These are phyloP conservation scores for Furcasterigmium sp. DNA, from an alignment of 2,329 filamentous ascomycete genomes.

Conservation along the genomic window DNA sequence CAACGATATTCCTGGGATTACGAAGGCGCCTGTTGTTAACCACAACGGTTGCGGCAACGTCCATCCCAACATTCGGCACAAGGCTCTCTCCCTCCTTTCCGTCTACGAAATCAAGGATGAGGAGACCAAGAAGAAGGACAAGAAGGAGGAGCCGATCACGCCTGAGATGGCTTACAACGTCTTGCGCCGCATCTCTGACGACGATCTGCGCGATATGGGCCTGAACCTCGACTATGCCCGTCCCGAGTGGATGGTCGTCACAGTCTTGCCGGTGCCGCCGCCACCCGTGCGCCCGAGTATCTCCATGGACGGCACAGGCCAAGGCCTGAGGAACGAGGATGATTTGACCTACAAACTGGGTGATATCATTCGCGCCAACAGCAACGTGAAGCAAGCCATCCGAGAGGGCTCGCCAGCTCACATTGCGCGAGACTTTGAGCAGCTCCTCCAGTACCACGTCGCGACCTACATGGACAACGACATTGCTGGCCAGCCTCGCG, in stretches of 20 bases:
- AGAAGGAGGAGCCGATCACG: conserved; percentile 77
- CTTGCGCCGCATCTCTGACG: conserved; percentile 76
- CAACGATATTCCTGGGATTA: conserved; percentile 56
- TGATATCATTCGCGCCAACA: conserved; percentile 96
- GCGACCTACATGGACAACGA: conserved; percentile 99
- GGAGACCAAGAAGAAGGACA: conserved; percentile 58
- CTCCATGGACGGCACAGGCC: conserved; percentile 89
- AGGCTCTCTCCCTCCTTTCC: conserved; percentile 76
- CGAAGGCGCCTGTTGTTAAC: conserved; percentile 49
- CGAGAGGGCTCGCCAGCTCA: conserved; percentile 89
- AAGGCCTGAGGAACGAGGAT: conserved; percentile 91
- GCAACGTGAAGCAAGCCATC: conserved; percentile 86
- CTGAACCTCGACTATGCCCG: conserved; percentile 92
- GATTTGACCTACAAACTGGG: conserved; percentile 99
- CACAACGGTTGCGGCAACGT: conserved; percentile 93
- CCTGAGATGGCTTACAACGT: conserved; percentile 82
- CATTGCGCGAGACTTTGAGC: conserved; percentile 85
- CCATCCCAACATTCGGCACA: conserved; percentile 83
- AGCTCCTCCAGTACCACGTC: conserved; percentile 92
- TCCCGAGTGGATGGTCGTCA: conserved; percentile 97
- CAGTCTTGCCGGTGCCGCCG: conserved; percentile 89
- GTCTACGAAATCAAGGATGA: conserved; percentile 72
- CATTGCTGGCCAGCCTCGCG: conserved; percentile 90
- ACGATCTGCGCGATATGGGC: conserved; percentile 81
- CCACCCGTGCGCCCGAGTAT: conserved; percentile 96